Percentiles rank a stretch among this genome's conserved stretches.
phyloP scores from a whole-genome alignment of 768 basidiomycete genomes.

The Lactarius deliciosus region DNA sequence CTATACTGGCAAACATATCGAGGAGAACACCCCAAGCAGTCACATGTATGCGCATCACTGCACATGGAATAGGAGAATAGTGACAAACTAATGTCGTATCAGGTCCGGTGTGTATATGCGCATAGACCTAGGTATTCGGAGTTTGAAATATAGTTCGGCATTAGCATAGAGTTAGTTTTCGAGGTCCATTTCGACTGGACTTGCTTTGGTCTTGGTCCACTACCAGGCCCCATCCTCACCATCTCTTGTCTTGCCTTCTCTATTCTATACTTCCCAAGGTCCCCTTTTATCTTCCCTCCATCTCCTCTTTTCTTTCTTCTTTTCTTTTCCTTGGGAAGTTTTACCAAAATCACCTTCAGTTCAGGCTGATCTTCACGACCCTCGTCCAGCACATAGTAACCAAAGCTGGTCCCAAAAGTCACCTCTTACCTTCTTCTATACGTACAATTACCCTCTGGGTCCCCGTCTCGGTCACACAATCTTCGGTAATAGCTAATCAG shows the following conservation, averaged over 20 bases:
- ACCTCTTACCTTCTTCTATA: slow-evolving; percentile 36
- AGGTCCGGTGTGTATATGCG: no score
- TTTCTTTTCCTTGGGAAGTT: slow-evolving; percentile 33
- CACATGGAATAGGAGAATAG: no score
- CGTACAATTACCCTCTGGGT: slow-evolving; percentile 31
- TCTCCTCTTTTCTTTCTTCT: slow-evolving; percentile 26
- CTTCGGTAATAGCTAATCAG: slow-evolving; percentile 80
- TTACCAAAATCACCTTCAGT: slow-evolving; percentile 30
- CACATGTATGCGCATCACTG: neutral
- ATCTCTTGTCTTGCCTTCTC: slow-evolving; percentile 20
- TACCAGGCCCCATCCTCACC: slow-evolving; percentile 19
- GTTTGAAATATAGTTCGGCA: slow-evolving; percentile 18
- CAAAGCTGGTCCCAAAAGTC: slow-evolving; percentile 38
- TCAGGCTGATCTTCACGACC: slow-evolving; percentile 40
- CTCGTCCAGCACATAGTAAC: slow-evolving; percentile 43
- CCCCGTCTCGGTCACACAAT: slow-evolving; percentile 32
- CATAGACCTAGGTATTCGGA: slow-evolving; percentile 3
- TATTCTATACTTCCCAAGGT: slow-evolving; percentile 25
- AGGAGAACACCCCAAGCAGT: neutral
- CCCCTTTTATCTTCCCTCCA: slow-evolving; percentile 15
- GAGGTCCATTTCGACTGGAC: slow-evolving; percentile 6
- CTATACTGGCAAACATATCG: no score
- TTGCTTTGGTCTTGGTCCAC: slow-evolving; percentile 17
- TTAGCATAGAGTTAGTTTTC: slow-evolving; percentile 8
- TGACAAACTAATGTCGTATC: no score